Conservation (phyloP, 2,329 filamentous ascomycete genomes). For the Pestalotiopsis sp. region DNA sequence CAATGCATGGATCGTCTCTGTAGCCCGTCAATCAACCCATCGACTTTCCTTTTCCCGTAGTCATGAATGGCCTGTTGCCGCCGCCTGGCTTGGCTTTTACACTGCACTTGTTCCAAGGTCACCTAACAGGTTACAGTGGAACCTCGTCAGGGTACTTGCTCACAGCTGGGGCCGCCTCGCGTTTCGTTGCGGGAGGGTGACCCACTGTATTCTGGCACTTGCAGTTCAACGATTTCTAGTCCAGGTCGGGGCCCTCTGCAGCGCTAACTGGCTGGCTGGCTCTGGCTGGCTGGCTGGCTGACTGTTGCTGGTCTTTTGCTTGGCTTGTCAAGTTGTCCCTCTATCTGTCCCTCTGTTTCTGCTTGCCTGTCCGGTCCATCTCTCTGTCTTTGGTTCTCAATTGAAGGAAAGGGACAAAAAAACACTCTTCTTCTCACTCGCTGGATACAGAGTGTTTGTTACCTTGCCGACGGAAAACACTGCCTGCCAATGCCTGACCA, state of each 20-base stretch:
- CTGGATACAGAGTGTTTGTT: not conserved
- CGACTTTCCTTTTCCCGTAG: not conserved
- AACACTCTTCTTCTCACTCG: not conserved
- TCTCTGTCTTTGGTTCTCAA: not conserved
- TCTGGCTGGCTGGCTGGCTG: not conserved
- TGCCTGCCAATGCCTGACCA: not conserved
- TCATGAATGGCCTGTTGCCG: not conserved
- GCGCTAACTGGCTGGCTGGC: not conserved
- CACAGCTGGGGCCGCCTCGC: not conserved
- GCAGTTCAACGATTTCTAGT: conserved; percentile 11
- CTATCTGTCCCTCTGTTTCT: not conserved
- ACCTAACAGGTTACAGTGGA: not conserved
- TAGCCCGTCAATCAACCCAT: not conserved
- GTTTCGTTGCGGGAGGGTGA: conserved; percentile 4
- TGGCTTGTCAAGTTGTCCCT: not conserved
- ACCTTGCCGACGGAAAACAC: not conserved
- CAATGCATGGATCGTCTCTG: not conserved
- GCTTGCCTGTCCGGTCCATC: not conserved
- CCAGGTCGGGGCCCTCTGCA: not conserved
- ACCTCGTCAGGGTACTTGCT: not conserved
- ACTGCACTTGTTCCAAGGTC: not conserved
- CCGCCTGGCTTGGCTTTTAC: not conserved
- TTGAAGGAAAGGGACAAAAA: not conserved
- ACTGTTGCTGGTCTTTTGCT: not conserved
- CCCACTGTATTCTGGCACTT: conserved; percentile 5